Base-by-base conservation (phyloP, 1,284 basidiomycete species). In the Ceratobasidium sp. region DNA sequence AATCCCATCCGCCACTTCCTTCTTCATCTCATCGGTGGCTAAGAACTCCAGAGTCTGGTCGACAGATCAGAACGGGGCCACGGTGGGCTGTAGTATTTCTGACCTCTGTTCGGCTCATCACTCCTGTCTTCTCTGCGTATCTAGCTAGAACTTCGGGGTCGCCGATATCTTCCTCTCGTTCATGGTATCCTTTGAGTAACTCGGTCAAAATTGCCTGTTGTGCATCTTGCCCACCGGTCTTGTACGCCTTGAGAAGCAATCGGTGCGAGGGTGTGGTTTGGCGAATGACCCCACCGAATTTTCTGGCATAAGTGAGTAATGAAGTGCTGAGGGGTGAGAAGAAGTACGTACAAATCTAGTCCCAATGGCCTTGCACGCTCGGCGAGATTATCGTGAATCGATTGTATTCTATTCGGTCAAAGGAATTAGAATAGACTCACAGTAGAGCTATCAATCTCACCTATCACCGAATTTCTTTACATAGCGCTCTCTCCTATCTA, bases 241-340 rank as follows among this genome's bases (percentile, higher is more conserved):
- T 81, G 78, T 85, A 90, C 1, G 92, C 92, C 77, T 92, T 92
- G 64, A 85, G 84, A 39, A 89, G 84, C 34, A 94, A 83, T 9
- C 93, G 87, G 78, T 94, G 92, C 0, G 90, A 90, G 26, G 84
- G 83, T 21, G 83, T 88, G 18, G 92, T 90, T 75, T 88, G 87
- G 74, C 85, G 85, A 73, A 93, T 82, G 39, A 85, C 80, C 21
- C 92, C 92, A 12, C 76, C 77, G 53, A 78, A 80, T 5, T 61
- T 72, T 41, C 75, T 76, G 46, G 21, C 5, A 28, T 36, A 21
- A 14, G 18, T 62, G 21, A 73, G 69, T 18, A 28, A 53, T 21
- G 18, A 45, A 70, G 16, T 36, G 23, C 52, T 32, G 8, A 16
- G 48, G 10, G 9, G 55, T 21, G 70, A 32, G 41, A 41, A 21